Percentiles rank a stretch among this genome's conserved stretches.
phyloP scores from a whole-genome alignment of 495 filamentous ascomycete genomes.

The Aspergillus funiculosus region DNA sequence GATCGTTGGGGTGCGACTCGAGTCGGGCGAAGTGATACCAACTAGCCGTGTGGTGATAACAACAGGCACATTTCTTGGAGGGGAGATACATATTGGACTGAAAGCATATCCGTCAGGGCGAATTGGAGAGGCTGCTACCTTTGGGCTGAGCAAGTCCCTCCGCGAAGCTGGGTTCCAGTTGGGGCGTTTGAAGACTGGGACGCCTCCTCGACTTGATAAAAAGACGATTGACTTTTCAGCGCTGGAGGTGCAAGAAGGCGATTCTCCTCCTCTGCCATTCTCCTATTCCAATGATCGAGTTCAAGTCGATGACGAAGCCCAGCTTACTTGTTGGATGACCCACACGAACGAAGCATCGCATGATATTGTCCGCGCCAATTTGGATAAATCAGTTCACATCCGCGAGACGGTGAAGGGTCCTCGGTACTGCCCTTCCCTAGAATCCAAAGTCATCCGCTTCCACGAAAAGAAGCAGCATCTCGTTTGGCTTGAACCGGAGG shows the following conservation, averaged over 20 bases:
- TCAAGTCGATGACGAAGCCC: conserved; percentile 59
- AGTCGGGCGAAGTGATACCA: conserved; percentile 79
- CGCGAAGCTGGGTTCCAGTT: conserved; percentile 85
- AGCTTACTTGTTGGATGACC: conserved; percentile 77
- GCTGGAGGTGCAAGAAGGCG: conserved; percentile 69
- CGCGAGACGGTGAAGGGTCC: conserved; percentile 92
- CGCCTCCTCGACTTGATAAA: conserved; percentile 79
- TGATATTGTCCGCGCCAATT: conserved; percentile 76
- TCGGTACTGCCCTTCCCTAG: conserved; percentile 90
- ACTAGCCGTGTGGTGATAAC: conserved; percentile 86
- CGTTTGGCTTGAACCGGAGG: conserved; percentile 96
- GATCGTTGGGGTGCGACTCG: conserved; percentile 80
- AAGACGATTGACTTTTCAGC: conserved; percentile 73
- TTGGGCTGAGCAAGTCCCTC: conserved; percentile 87
- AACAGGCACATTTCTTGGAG: conserved; percentile 91
- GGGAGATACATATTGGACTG: conserved; percentile 94
- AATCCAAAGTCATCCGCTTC: conserved; percentile 92
- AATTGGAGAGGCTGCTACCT: conserved; percentile 91
- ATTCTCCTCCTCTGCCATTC: conserved; percentile 83
- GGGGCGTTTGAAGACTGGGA: conserved; percentile 91
- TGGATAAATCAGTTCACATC: conserved; percentile 92
- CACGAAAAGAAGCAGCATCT: conserved; percentile 69
- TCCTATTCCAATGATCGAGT: conserved; percentile 81
- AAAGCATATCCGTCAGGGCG: conserved; percentile 78
- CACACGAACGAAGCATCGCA: conserved; percentile 79